Evolutionary conservation across 345 rosid species (phyloP).

Genomic region (Linum lewisii): DNA sequence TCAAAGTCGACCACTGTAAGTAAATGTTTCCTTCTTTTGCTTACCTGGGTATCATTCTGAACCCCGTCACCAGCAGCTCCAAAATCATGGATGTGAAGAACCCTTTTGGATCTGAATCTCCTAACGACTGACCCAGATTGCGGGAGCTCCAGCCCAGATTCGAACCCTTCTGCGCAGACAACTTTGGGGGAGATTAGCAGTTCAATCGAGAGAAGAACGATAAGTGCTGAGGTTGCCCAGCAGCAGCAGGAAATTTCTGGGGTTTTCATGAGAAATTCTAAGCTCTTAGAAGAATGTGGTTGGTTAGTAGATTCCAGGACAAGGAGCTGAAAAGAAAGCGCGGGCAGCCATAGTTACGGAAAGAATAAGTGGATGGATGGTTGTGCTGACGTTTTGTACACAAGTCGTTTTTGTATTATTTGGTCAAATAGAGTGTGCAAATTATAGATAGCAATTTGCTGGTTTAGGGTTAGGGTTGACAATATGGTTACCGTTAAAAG

Average conservation of each 20-base stretch:
- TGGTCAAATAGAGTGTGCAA: too few relatives aligned
- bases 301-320: neutral
- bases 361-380: too few relatives aligned
- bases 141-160: conserved; percentile 52
- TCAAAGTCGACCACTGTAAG: too few relatives aligned
- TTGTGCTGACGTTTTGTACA: too few relatives aligned
- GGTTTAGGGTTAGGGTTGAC: too few relatives aligned
- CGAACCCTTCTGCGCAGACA: conserved; percentile 33
- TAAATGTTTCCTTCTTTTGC: too few relatives aligned
- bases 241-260: neutral
- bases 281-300: neutral
- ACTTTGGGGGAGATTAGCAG: neutral
- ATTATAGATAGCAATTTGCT: too few relatives aligned
- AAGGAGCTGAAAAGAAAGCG: too few relatives aligned
- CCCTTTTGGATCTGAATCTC: conserved; percentile 46
- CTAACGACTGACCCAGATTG: conserved; percentile 22
- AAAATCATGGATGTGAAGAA: conserved; percentile 39
- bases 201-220: neutral
- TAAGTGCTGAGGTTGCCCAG: neutral
- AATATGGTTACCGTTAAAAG: too few relatives aligned
- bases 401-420: too few relatives aligned
- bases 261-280: neutral
- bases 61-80: conserved; percentile 72
- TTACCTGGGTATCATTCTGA: conserved; percentile 61
- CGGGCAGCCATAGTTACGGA: too few relatives aligned